Conservation (phyloP, 371 early-diverging fungal species). For the Coemansia sp. region DNA sequence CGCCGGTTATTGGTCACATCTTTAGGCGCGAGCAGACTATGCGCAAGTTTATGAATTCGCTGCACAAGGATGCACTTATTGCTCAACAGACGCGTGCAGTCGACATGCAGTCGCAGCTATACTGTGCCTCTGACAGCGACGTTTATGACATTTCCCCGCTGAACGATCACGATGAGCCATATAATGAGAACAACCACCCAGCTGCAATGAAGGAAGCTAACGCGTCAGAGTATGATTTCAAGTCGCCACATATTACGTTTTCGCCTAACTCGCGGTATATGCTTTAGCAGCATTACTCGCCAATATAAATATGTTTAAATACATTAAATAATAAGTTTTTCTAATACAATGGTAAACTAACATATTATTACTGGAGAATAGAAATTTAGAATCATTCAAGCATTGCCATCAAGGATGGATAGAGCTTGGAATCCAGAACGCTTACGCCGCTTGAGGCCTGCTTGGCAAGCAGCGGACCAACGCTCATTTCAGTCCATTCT, state of each 20-base stretch:
- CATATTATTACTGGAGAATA: no score
- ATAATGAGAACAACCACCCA: background rate
- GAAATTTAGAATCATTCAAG: background rate
- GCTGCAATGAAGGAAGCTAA: background rate
- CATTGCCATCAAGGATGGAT: background rate
- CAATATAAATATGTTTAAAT: background rate
- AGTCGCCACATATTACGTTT: slow-evolving; percentile 8
- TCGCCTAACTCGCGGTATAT: background rate
- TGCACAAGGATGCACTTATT: slow-evolving; percentile 38
- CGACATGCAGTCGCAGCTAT: slow-evolving; percentile 21
- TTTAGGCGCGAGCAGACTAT: slow-evolving; percentile 40
- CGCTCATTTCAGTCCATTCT: slow-evolving; percentile 68
- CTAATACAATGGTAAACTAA: no score
- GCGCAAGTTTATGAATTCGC: slow-evolving; percentile 37
- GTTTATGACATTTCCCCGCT: slow-evolving; percentile 5
- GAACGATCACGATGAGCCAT: slow-evolving; percentile 12
- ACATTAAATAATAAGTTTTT: background rate
- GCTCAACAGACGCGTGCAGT: slow-evolving; percentile 33
- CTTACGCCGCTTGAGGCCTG: slow-evolving; percentile 57
- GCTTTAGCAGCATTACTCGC: background rate
- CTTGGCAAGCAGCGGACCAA: slow-evolving; percentile 71
- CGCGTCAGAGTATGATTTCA: background rate
- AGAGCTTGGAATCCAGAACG: slow-evolving; percentile 12
- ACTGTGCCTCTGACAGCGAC: slow-evolving; percentile 24
- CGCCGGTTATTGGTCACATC: slow-evolving; percentile 34